Base-by-base conservation (phyloP, 2,329 filamentous ascomycete species). In the Pseudofabraea citricarpa region DNA sequence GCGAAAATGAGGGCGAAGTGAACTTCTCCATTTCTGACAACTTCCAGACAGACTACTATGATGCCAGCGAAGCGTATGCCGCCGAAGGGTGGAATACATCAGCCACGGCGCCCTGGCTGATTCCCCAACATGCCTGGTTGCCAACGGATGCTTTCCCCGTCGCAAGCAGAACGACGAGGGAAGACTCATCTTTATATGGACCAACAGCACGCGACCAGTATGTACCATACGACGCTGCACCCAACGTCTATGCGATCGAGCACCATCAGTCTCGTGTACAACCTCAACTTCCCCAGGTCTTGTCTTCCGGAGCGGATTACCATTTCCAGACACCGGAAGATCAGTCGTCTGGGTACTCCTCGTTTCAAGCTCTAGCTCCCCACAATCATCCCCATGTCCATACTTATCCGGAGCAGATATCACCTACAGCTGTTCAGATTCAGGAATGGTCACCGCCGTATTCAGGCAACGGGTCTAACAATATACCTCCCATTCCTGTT, bases 241-340 rank as follows among this genome's bases (percentile, higher is more conserved):
- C 29, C 15, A 32, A 18, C 29, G 29, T 32, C 7, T 16, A 15
- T 13, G 29, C 19, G 19, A 18, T 18, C 7, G 19, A 18, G 13
- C 15, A 15, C 13, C 29, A 32, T 8, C 29, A 32, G 2, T 18
- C 29, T 32, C 29, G 29, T 13, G 29, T 18, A 15, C 10, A n/a
- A 32, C 19, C 29, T 6, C 15, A 13, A 6, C n/a, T 2, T 32
- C 29, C 15, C 15, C n/a, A 18, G n/a, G 19, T 16, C 10, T 16
- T 18, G 5, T 32, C 29, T n/a, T 18, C 9, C 21, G 35, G 35
- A 15, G 5, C 7, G 19, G 19, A 23, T 37, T 37, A 37, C 35
- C 35, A 37, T 12, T 37, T 37, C 21, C 35, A 37, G 35, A 37
- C 35, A 37, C 35, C 35, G 35, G 35, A 8, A 18, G 23, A 9